Evolutionary conservation across 768 basidiomycete genomes (phyloP).

Genomic region (Suillus alpinus): DNA sequence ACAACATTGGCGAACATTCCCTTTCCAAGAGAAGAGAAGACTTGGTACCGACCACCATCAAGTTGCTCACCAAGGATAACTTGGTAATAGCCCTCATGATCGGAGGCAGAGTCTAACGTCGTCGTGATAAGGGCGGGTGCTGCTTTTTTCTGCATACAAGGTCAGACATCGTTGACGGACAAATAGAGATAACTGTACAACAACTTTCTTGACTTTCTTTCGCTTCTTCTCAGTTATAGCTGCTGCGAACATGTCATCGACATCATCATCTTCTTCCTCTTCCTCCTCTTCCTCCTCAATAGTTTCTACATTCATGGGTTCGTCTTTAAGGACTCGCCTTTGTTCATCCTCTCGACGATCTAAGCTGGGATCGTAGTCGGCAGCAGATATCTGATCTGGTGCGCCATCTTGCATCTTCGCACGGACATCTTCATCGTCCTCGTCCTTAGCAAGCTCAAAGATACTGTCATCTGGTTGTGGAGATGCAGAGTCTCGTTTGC

Average conservation of each 20-base stretch:
- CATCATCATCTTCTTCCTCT: conserved; percentile 80
- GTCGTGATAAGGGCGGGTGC: conserved; percentile 68
- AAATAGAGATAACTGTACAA: conserved; percentile 35
- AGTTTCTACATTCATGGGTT: conserved; percentile 37
- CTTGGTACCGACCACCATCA: conserved; percentile 90
- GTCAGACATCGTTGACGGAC: conserved; percentile 7
- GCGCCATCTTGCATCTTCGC: conserved; percentile 45
- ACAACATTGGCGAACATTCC: conserved; percentile 99
- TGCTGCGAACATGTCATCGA: conserved; percentile 96
- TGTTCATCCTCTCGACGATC: conserved; percentile 86
- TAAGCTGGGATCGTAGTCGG: conserved; percentile 85
- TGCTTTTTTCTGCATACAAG: conserved; percentile 37
- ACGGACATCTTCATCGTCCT: conserved; percentile 47
- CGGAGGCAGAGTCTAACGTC: conserved; percentile 87
- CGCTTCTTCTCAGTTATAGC: conserved; percentile 45
- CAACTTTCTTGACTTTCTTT: conserved; percentile 58
- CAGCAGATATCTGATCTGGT: conserved; percentile 79
- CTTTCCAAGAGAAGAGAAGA: conserved; percentile 92
- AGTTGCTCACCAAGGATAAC: conserved; percentile 93
- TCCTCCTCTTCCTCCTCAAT: conserved; percentile 41
- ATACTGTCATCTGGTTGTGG: conserved; percentile 54
- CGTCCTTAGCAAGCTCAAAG: conserved; percentile 70
- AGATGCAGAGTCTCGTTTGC: conserved; percentile 52
- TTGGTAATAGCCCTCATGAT: conserved; percentile 93
- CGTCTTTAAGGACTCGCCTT: conserved; percentile 50